These are phyloP conservation scores for Leccinum subrobustum DNA, from an alignment of 1,284 basidiomycete genomes.

Conservation along the genomic window DNA sequence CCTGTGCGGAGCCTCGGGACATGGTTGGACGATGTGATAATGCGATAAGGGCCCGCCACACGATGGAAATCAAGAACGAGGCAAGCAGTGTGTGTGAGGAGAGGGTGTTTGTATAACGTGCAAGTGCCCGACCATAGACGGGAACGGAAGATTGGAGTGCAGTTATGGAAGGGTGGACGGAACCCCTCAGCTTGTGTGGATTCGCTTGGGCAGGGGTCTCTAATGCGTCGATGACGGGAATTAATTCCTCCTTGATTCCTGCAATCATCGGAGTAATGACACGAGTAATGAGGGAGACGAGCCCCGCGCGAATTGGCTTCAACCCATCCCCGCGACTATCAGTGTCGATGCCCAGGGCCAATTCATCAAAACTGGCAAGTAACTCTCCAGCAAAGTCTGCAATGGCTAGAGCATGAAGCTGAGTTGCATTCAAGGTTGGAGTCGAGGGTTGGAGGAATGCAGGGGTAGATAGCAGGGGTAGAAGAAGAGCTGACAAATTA, in stretches of 20 bases:
- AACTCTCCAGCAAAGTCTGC: conserved; percentile 70
- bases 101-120: conserved; percentile 52
- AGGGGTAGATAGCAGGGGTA: conserved; percentile 63
- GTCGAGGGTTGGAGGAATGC: conserved; percentile 54
- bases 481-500: conserved; percentile 64
- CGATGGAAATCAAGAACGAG: conserved; percentile 64
- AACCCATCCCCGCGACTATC: conserved; percentile 65
- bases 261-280: conserved; percentile 63
- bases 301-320: conserved; percentile 60
- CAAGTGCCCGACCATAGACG: conserved; percentile 55
- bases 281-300: conserved; percentile 63
- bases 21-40: conserved; percentile 55
- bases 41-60: conserved; percentile 72
- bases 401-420: conserved; percentile 66
- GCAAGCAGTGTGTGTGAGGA: conserved; percentile 60
- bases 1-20: conserved; percentile 32
- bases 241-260: conserved; percentile 59
- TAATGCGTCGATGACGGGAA: conserved; percentile 58
- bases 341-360: conserved; percentile 57
- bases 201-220: conserved; percentile 42
- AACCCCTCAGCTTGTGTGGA: conserved; percentile 41
- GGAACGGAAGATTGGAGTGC: conserved; percentile 58
- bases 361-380: conserved; percentile 63
- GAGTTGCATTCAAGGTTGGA: conserved; percentile 60
- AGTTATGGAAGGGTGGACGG: conserved; percentile 57